Evolutionary conservation across 2,329 filamentous ascomycete genomes (phyloP), one percentile per base, ranked within the genome.

Genomic region (Exophiala sideris): DNA sequence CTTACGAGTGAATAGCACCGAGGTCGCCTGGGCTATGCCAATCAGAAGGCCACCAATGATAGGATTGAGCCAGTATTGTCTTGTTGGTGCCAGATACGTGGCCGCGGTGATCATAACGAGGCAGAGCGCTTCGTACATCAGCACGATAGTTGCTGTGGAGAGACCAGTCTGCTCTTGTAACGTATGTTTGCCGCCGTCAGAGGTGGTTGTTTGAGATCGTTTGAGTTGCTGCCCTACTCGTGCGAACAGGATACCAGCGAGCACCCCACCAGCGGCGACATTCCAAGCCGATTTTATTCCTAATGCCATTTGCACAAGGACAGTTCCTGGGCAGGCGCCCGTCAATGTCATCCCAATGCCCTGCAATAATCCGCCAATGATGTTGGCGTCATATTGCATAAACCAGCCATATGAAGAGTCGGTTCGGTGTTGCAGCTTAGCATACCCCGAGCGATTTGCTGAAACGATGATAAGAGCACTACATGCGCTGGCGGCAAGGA

Each of bases 281-380:
- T 75, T 79, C 36, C 76, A 65, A 0, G 81, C 82, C 0, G 79
- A 76, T 2, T 64, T 69, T 2, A 84, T 71, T 1, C 80, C 78
- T 10, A 77, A 71, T 1, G 77, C 83, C 9, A 82, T 63, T 67
- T 88, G 85, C 0, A 80, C 78, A 45, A 86, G 76, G 5, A 86
- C 76, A 0, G 83, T 86, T 0, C 85, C 85, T 0, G 85, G 83
- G 55, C 85, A 87, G 0, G 84, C 79, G 7, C 83, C 84, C 0
- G 83, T 79, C 12, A 87, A 70, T 5, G 81, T 77, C 84, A 88
- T 86, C 51, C 85, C 85, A n/a, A 78, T 67, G 34, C 85, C 85
- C 21, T 86, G 76, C 2, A 87, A 68, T 12, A 74, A 64, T 3
- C 85, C 85, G 51, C 85, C 85, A 59, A 86, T 61, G 44, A 87